Base-by-base conservation (phyloP, 2,329 filamentous ascomycete genomes). In the Paraphoma sp. region DNA sequence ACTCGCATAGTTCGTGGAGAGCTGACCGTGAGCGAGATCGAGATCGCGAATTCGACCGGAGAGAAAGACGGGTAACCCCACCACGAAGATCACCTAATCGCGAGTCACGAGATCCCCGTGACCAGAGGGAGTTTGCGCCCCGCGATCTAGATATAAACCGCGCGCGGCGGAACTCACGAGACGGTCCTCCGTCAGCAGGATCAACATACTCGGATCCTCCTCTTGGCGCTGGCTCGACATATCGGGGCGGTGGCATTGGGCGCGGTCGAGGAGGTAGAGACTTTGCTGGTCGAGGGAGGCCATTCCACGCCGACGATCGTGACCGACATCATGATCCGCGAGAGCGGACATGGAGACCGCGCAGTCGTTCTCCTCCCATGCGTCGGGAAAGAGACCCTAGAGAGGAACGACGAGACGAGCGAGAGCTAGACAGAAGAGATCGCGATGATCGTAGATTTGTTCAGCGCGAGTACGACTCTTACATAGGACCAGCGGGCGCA, bases 161-260 rank as follows among this genome's bases (percentile, higher is more conserved):
- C 55, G 86, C 87, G 16, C 82, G 89, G 51, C 83, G 89, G 45
- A 87, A 84, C 14, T 92, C 89, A 8, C 83, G 90, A 67, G 90
- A 93, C 67, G 90, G 89, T 0, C 89, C 90, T 10, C 84, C 87
- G 18, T 90, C 89, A 1, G 89, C 88, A 16, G 88, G 88, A 4
- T 91, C 90, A 3, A 87, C 86, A 9, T 87, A 86, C 18, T 90
- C 89, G 0, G 90, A 93, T 30, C 62, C 65, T 59, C 83, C 86
- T 11, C 88, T 89, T 54, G 83, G 81, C 16, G 75, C 81, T 8
- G 80, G 81, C 9, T 81, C 83, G 8, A 82, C 83, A 52, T 78
- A 79, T 55, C 75, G 78, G 17, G 84, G 87, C 17, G 83, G 84
- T 30, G 84, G 84, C 6, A 85, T 85, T 56, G 73, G 68, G 16